Conservation (phyloP, 2,329 filamentous ascomycete species). For the Cytospora chrysosperma region DNA sequence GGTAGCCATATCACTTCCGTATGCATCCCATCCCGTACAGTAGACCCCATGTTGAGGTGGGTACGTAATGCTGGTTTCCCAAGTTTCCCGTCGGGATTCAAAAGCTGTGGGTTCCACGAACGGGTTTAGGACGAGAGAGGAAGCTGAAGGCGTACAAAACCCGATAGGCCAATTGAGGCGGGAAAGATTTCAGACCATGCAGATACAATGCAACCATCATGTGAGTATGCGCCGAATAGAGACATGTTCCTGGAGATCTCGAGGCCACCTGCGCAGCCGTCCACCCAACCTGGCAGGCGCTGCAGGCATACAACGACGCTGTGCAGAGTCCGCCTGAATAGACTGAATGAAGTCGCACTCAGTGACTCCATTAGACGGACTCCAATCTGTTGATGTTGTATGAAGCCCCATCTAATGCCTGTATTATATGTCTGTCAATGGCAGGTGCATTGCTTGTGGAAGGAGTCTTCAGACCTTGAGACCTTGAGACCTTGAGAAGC, state of each 20-base stretch:
- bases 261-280: slow-evolving; percentile 1
- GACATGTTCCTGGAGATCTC: neutral
- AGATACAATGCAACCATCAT: neutral
- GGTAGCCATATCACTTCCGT: neutral
- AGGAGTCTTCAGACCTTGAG: neutral
- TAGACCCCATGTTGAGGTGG: neutral
- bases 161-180: neutral
- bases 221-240: neutral
- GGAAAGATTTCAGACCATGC: neutral
- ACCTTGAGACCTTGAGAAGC: neutral
- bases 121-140: slow-evolving; percentile 3
- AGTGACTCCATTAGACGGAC: too few species aligned
- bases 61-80: neutral
- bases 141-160: slow-evolving; percentile 3
- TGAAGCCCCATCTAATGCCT: neutral
- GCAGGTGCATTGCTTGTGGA: neutral
- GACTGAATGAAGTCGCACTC: too few species aligned
- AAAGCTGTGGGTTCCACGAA: neutral
- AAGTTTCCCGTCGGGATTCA: slow-evolving; percentile 1
- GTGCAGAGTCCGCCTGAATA: neutral
- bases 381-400: too few species aligned
- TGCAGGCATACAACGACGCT: neutral
- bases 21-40: neutral
- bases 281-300: slow-evolving; percentile 11
- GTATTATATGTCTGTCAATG: neutral